A percentile compares a stretch with the other conserved stretches of the same genome.
These are phyloP conservation scores for Aethionema arabicum DNA, from an alignment of 345 rosid species.

Conservation along the genomic window DNA sequence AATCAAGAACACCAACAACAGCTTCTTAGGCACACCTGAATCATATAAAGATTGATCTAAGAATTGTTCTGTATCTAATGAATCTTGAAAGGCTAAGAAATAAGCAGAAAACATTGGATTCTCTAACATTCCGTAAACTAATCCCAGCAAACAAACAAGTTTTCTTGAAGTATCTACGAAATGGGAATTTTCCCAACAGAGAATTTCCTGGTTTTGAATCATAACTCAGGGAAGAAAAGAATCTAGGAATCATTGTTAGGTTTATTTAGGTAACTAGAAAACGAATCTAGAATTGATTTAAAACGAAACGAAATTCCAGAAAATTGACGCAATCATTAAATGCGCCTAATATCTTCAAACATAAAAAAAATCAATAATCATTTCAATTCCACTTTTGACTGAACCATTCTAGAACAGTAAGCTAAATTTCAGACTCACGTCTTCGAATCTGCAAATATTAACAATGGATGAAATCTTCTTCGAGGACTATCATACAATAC, in stretches of 20 bases:
- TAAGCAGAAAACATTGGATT: not conserved
- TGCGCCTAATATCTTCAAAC: not conserved
- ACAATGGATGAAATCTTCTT: not conserved
- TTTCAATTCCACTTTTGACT: not conserved
- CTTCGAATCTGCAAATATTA: not conserved
- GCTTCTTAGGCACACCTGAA: conserved; percentile 44
- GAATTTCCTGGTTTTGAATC: too few relatives aligned
- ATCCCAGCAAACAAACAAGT: not conserved
- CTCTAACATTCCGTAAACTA: not conserved
- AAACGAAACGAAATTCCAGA: conserved; percentile 2
- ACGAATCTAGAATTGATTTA: too few relatives aligned
- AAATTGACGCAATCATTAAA: not conserved
- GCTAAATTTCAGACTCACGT: not conserved
- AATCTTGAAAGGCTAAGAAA: conserved; percentile 24
- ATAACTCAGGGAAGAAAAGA: too few relatives aligned
- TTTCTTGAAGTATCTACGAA: not conserved
- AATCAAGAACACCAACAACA: conserved; percentile 37
- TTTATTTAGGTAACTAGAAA: too few relatives aligned
- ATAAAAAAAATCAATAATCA: conserved; percentile 26
- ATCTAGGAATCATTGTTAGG: too few relatives aligned
- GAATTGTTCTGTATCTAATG: not conserved
- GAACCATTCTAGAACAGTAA: not conserved
- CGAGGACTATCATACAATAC: not conserved
- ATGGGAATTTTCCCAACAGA: too few relatives aligned
- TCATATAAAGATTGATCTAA: conserved; percentile 10